These are phyloP conservation scores for Taiozyma onychis DNA, from an alignment of 1,139 yeast species.

Conservation along the genomic window DNA sequence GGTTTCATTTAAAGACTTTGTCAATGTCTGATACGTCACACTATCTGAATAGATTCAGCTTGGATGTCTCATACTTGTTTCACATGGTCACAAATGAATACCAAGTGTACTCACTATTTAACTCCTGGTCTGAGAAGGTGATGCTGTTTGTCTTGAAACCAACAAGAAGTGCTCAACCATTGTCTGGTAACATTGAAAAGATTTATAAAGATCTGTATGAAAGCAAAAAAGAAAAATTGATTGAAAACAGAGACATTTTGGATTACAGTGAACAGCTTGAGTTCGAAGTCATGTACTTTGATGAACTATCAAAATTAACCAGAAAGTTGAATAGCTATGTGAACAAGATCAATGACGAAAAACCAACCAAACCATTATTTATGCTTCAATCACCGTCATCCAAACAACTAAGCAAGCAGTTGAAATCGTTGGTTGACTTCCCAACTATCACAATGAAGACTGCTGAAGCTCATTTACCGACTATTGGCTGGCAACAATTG, in stretches of 20 bases:
- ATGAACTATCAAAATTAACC: conserved; percentile 44
- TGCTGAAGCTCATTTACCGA: conserved; percentile 56
- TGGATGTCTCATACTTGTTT: conserved; percentile 63
- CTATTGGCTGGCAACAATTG: conserved; percentile 81
- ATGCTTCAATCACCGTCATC: conserved; percentile 72
- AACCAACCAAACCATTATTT: conserved; percentile 60
- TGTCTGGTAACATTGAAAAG: conserved; percentile 48
- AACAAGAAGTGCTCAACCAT: conserved; percentile 58
- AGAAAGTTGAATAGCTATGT: conserved; percentile 51
- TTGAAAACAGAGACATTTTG: conserved; percentile 39
- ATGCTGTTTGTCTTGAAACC: conserved; percentile 65
- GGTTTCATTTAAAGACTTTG: conserved; percentile 66
- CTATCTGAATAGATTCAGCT: conserved; percentile 48
- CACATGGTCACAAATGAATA: conserved; percentile 75
- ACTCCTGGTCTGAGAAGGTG: conserved; percentile 55
- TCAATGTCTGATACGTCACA: conserved; percentile 39
- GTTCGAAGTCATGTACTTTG: conserved; percentile 49
- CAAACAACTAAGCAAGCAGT: conserved; percentile 35
- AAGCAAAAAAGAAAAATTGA: conserved; percentile 42
- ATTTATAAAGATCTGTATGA: conserved; percentile 49
- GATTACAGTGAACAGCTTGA: conserved; percentile 45
- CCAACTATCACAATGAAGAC: conserved; percentile 63
- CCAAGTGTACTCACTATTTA: conserved; percentile 66
- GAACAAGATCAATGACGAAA: conserved; percentile 57
- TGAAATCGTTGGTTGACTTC: conserved; percentile 46